phyloP scores from a whole-genome alignment of 163 green algal genomes.

The Prototheca wickerhamii region DNA sequence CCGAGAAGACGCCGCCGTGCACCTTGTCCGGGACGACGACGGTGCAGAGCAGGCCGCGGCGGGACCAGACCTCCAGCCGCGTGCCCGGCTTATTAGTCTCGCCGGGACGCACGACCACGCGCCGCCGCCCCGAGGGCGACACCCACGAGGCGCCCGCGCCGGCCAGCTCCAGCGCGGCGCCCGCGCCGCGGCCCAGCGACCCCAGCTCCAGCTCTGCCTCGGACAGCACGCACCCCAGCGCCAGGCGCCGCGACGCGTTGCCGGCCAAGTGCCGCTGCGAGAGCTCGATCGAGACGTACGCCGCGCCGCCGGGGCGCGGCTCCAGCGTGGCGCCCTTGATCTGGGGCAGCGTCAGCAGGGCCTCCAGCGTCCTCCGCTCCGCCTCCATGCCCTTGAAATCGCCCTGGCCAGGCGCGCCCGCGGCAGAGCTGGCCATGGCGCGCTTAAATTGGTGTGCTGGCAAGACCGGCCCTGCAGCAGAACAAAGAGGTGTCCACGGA shows the following conservation, averaged over 20 bases:
- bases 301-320: background rate
- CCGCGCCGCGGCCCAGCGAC: background rate
- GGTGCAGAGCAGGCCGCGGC: slow-evolving; percentile 32
- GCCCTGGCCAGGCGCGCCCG: too few relatives aligned
- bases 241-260: slow-evolving; percentile 32
- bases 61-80: slow-evolving; percentile 42
- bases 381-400: too few relatives aligned
- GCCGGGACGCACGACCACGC: background rate
- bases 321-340: too few relatives aligned
- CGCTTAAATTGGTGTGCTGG: too few relatives aligned
- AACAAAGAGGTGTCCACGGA: too few relatives aligned
- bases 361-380: background rate
- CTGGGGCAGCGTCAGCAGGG: background rate
- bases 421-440: too few relatives aligned
- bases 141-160: slow-evolving; percentile 21
- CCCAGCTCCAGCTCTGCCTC: slow-evolving; percentile 12
- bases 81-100: slow-evolving; percentile 9
- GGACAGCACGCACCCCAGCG: slow-evolving; percentile 16
- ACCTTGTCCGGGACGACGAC: slow-evolving; percentile 56
- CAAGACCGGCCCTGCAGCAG: too few relatives aligned
- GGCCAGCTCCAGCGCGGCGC: slow-evolving; percentile 17
- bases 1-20: slow-evolving; percentile 69
- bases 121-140: slow-evolving; percentile 9
- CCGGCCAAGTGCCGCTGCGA: slow-evolving; percentile 36
- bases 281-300: slow-evolving; percentile 17